phyloP scores from a whole-genome alignment of 352 stramenopile genomes.

The Phytophthora pseudosyringae region DNA sequence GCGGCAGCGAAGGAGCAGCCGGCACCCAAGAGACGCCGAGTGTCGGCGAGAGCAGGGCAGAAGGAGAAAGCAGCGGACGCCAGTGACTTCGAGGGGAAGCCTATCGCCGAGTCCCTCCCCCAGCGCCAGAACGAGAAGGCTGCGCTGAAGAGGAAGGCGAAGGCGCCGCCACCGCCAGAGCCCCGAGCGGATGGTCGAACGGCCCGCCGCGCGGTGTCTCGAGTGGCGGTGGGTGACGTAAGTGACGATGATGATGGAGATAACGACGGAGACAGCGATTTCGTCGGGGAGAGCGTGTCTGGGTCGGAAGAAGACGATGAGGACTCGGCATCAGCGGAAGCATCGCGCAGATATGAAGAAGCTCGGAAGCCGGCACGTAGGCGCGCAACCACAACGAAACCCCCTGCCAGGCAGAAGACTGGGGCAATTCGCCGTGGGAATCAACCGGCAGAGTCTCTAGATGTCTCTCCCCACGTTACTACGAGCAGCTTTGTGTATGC shows the following conservation, averaged over 20 bases:
- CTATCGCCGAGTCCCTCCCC: conserved; percentile 6
- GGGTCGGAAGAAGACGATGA: conserved; percentile 45
- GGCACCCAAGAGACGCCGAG: conserved; percentile 22
- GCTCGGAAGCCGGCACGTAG: conserved; percentile 1
- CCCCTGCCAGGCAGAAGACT: conserved; percentile 17
- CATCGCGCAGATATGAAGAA: conserved; percentile 15
- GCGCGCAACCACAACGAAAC: conserved; percentile 20
- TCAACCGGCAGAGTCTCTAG: background rate
- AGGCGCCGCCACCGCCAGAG: conserved; percentile 4
- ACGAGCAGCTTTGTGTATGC: conserved; percentile 5
- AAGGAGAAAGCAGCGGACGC: background rate
- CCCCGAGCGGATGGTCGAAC: conserved; percentile 13
- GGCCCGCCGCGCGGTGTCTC: conserved; percentile 12
- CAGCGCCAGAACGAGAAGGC: conserved; percentile 37
- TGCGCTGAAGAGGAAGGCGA: conserved; percentile 37
- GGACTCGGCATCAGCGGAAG: background rate
- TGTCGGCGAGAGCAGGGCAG: background rate
- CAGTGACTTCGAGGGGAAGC: conserved; percentile 8
- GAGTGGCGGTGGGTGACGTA: background rate
- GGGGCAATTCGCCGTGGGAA: conserved; percentile 8
- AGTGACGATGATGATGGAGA: conserved; percentile 39
- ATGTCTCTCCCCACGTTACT: background rate
- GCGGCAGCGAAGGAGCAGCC: conserved; percentile 15
- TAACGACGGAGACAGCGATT: conserved; percentile 58
- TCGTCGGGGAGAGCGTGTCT: conserved; percentile 42